Base-by-base conservation (phyloP, 495 filamentous ascomycete genomes). In the Talaromyces borbonicus region DNA sequence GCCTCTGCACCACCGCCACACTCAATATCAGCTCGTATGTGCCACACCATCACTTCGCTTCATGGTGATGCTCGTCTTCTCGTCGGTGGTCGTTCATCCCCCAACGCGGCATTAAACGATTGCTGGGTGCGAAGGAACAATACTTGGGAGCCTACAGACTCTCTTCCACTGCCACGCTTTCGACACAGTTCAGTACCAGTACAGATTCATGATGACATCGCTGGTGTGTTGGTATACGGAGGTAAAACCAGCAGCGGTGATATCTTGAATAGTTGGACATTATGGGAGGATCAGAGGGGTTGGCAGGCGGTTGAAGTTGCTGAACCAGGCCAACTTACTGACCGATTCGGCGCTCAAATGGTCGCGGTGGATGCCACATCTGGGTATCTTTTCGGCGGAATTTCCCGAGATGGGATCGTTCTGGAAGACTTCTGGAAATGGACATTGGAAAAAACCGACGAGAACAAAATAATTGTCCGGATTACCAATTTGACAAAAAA, bases 11-110 rank as follows among this genome's bases (percentile, higher is more conserved):
- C 49, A 37, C 54, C 63, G 46, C 45, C 71, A 56, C 25, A 77
- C 62, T 27, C 62, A 35, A 61, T 71, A 25, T 41, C 69, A 9
- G 65, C 71, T 43, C 69, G 86, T 36, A 84, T 90, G 77, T 89
- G 84, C 49, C 87, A 93, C 58, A 83, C 83, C 0, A 66, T 90
- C 15, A 88, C 81, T 8, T 60, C 72, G 27, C 51, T 85, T 8
- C 67, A 62, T 18, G 54, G 60, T 38, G 57, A 56, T 3, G 67
- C 69, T 27, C 74, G 68, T 46, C 57, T 95, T 7, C 61, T 95
- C 14, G 77, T 81, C n/a, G 88, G 89, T 14, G 90, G 90, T 11
- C 70, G 90, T 38, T 72, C 74, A 9, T 90, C 86, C 5, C 90
- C 90, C 2, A 71, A 80, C 12, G 70, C 67, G 16, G 77, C 75